Evolutionary conservation across 371 early-diverging fungal species (phyloP).

Genomic region (Rhizopus stolonifer): DNA sequence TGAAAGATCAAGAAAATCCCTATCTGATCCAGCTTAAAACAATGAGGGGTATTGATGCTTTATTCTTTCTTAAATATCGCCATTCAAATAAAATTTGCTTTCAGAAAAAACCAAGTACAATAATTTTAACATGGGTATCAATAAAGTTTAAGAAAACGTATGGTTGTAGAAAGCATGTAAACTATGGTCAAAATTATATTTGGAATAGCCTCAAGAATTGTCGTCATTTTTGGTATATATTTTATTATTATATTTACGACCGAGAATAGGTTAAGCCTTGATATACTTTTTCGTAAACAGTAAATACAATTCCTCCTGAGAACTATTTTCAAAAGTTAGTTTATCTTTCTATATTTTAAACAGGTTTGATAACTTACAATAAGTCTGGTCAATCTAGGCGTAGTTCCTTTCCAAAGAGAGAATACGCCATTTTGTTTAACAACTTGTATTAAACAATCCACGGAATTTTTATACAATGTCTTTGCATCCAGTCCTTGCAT

Average conservation of each 20-base stretch:
- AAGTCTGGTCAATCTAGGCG: conserved; percentile 83
- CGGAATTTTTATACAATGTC: conserved; percentile 63
- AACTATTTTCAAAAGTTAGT: conserved; percentile 49
- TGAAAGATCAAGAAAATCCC: too few species aligned
- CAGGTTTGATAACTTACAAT: conserved; percentile 58
- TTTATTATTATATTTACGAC: conserved; percentile 1
- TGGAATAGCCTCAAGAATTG: too few species aligned
- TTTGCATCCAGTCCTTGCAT: conserved; percentile 84
- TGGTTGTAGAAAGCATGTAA: too few species aligned
- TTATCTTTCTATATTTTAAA: background rate
- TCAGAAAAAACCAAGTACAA: too few species aligned
- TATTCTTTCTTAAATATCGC: too few species aligned
- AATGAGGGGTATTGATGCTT: too few species aligned
- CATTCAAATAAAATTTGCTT: too few species aligned
- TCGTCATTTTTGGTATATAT: background rate
- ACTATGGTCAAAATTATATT: too few species aligned
- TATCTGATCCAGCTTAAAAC: too few species aligned
- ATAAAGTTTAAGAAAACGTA: too few species aligned
- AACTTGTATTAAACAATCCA: conserved; percentile 75
- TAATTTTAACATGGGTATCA: too few species aligned
- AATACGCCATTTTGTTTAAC: conserved; percentile 73
- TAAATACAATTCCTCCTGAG: conserved; percentile 93
- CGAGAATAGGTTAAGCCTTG: conserved; percentile 20
- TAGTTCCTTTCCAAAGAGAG: conserved; percentile 93
- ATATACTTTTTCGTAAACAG: conserved; percentile 83